Base-by-base conservation (phyloP, 192 early-diverging fungal genomes). In the Coemansia umbellata region DNA sequence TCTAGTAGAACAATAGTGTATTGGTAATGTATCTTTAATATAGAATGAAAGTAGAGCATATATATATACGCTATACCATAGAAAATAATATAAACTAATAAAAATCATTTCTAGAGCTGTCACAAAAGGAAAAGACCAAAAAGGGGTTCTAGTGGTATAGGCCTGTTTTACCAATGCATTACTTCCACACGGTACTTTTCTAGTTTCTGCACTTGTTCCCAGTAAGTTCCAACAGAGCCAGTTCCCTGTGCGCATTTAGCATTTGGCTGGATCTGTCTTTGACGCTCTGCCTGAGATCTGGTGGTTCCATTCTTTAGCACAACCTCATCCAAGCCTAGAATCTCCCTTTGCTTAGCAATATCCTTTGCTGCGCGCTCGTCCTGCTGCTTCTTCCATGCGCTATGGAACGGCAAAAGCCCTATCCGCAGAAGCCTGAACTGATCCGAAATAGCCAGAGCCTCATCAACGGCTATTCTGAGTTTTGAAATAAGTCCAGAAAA, bases 161-260 rank as follows among this genome's bases (percentile, higher is more conserved):
- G 1, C 39, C 39, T 21, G 23, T 13, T 10, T 22, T 58, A 69
- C 74, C 74, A 77, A 51, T 77, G 66, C 58, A 77, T 69, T 31
- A 69, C 67, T 23, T 77, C 74, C 4, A 77, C 74, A 17, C 74
- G 66, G 44, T 77, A 77, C 50, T 60, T 63, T 41, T 77, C 74
- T n/a, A 69, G 66, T 31, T 69, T 77, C 39, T 77, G 74, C 11
- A 69, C 55, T 8, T 62, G 66, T 49, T 77, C 67, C 74, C 74
- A 77, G 55, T 77, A 69, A 21, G 58, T 64, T 17, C 74, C 74
- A 1, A 58, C 47, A 4, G 61, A 47, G 9, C 67, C 74, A 18
- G 52, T 43, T 21, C 74, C 74, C 54, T 77, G 74, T 7, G 74
- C 61, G 37, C 51, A 59, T 51, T 56, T 61, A 32, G 66, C 54